Percentiles rank a stretch among this genome's conserved stretches.
phyloP scores from a whole-genome alignment of 2,329 filamentous ascomycete genomes.

The Clonostachys rosea region DNA sequence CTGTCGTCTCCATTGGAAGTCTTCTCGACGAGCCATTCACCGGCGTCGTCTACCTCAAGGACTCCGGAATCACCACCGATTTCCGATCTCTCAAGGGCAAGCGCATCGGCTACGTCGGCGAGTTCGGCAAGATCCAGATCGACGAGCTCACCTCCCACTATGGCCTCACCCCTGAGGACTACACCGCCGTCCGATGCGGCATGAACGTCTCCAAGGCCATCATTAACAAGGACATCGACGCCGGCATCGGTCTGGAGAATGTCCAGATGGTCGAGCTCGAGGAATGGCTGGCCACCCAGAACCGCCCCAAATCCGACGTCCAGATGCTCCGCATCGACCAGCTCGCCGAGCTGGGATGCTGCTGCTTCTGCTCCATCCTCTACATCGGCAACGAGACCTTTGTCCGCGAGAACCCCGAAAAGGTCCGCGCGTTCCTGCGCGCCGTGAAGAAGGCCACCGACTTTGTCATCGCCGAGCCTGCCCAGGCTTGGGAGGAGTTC shows the following conservation, averaged over 20 bases:
- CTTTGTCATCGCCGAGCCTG: conserved; percentile 60
- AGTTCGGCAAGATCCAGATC: conserved; percentile 81
- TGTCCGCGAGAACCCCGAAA: conserved; percentile 59
- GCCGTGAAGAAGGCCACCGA: conserved; percentile 74
- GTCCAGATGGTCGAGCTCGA: conserved; percentile 81
- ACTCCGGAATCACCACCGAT: conserved; percentile 69
- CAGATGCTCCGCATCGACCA: conserved; percentile 80
- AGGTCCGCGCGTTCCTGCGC: conserved; percentile 63
- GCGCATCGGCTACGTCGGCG: conserved; percentile 74
- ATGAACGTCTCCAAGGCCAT: conserved; percentile 80
- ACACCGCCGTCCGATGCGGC: conserved; percentile 72
- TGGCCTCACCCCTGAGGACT: conserved; percentile 67
- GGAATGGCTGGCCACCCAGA: conserved; percentile 64
- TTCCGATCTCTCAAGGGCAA: conserved; percentile 73
- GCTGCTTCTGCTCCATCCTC: conserved; percentile 79
- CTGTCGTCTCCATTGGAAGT: conserved; percentile 67
- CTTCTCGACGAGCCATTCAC: conserved; percentile 79
- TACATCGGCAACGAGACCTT: conserved; percentile 77
- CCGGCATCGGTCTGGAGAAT: conserved; percentile 73
- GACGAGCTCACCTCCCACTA: conserved; percentile 77
- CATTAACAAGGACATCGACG: conserved; percentile 67
- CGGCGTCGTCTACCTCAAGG: conserved; percentile 72
- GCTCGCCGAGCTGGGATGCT: conserved; percentile 74
- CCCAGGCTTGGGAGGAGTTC: conserved; percentile 62
- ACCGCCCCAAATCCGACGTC: conserved; percentile 61